These are phyloP conservation scores for Fusarium incarnatum DNA, from an alignment of 2,329 filamentous ascomycete species.

Conservation along the genomic window DNA sequence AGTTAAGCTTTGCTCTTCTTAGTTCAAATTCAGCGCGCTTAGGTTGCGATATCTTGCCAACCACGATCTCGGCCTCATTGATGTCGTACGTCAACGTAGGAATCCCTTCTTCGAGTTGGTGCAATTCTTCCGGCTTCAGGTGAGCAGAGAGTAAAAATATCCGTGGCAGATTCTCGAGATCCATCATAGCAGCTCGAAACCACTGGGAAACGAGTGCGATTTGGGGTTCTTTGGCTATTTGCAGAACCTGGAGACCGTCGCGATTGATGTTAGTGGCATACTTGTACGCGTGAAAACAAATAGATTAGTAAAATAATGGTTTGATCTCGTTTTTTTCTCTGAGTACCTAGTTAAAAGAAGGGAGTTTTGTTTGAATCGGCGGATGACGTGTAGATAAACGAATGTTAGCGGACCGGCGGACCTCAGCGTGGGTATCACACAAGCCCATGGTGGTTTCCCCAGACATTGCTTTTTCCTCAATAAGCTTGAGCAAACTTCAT, in stretches of 20 bases:
- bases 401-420: not conserved
- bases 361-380: not conserved
- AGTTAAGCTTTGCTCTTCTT: conserved; percentile 71
- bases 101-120: conserved; percentile 73
- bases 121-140: conserved; percentile 71
- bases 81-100: conserved; percentile 76
- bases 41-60: conserved; percentile 78
- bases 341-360: not conserved
- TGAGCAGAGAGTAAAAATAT: conserved; percentile 81
- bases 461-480: not conserved
- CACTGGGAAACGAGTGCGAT: not conserved
- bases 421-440: not conserved
- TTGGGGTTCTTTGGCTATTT: conserved; percentile 3
- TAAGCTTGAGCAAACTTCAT: not conserved
- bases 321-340: not conserved
- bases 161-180: conserved; percentile 60
- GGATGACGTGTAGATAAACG: conserved; percentile 14
- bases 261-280: conserved; percentile 10
- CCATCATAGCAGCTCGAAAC: conserved; percentile 35
- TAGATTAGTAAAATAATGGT: not conserved
- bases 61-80: conserved; percentile 76
- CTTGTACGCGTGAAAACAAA: not conserved
- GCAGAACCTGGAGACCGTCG: not conserved
- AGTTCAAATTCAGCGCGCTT: conserved; percentile 83
- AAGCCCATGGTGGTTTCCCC: not conserved